Percentiles rank a stretch among this genome's conserved stretches.
Conservation (phyloP, 1,284 basidiomycete genomes). For the Leccinum angustisporum region DNA sequence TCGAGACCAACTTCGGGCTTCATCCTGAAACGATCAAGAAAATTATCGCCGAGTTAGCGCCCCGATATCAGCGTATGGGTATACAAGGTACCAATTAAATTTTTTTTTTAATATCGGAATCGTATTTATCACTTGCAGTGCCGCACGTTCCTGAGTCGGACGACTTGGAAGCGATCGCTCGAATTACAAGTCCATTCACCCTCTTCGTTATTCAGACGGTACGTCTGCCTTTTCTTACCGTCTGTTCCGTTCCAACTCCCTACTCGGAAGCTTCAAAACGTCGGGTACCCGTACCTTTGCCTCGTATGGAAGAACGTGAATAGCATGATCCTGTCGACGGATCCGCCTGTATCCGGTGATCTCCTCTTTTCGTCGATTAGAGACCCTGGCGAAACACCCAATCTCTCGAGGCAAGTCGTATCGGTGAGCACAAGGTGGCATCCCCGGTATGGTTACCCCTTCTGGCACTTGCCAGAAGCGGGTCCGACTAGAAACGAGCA, state of each 20-base stretch:
- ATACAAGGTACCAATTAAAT: neutral
- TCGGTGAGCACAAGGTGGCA: neutral
- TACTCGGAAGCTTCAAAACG: neutral
- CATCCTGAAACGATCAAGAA: neutral
- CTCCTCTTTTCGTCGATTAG: neutral
- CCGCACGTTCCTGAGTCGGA: neutral
- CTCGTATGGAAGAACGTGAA: neutral
- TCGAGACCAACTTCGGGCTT: neutral
- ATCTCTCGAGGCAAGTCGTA: neutral
- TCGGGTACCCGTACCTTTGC: neutral
- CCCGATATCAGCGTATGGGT: neutral
- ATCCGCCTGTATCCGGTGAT: neutral
- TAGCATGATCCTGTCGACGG: neutral
- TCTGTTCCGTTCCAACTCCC: neutral
- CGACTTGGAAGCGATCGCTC: neutral
- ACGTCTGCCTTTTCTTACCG: neutral
- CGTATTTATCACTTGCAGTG: neutral
- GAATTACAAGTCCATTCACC: neutral
- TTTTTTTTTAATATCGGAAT: neutral
- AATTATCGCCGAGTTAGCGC: neutral
- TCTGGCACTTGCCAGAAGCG: neutral
- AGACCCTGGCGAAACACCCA: neutral
- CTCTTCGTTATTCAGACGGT: neutral
- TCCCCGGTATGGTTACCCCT: neutral
- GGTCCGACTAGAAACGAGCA: neutral